Base-by-base conservation (phyloP, 2,329 filamentous ascomycete genomes). In the Colletotrichum sojae region DNA sequence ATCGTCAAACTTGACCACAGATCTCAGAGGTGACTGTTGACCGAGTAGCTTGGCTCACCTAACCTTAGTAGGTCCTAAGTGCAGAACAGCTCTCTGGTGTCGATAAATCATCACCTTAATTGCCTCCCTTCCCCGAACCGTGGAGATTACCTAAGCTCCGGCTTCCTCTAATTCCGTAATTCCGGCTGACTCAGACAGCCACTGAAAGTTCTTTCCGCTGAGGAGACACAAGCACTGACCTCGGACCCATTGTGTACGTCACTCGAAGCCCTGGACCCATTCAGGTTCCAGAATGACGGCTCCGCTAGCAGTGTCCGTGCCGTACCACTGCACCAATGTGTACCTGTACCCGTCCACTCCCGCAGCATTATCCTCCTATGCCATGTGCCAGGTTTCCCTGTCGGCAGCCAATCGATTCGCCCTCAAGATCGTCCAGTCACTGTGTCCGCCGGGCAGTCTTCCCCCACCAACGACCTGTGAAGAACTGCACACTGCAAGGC, bases 401-500 rank as follows among this genome's bases (percentile, higher is more conserved):
- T 57, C 43, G 40, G 52, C 20, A 20, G 40, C 61, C 43, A 63
- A 63, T 63, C 40, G 51, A 49, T 39, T 40, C 31, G 36, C 20
- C 52, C 52, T 57, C 25, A 27, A 36, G 49, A 63, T 63, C 39
- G 20, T 15, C 43, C 40, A 40, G 39, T 52, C 52, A 27, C 49
- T 20, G 45, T 51, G 48, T 51, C 9, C 16, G 18, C 45, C 18
- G n/a, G 16, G 45, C 18, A 48, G 45, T 39, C 51, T 49, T 49
- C 60, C 52, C 27, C 55, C 55, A 57, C 55, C 49, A 40, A 52
- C 56, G 56, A 57, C 45, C 56, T 67, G 62, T 57, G 55, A 60
- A 69, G 55, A 69, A 69, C 66, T 66, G 66, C 66, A 69, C 52
- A 55, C 62, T 66, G 61, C 66, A 55, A 66, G 49, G 54, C 55